Base-by-base conservation (phyloP, 176 grass and related monocot species). In the Neostapfia colusana region DNA sequence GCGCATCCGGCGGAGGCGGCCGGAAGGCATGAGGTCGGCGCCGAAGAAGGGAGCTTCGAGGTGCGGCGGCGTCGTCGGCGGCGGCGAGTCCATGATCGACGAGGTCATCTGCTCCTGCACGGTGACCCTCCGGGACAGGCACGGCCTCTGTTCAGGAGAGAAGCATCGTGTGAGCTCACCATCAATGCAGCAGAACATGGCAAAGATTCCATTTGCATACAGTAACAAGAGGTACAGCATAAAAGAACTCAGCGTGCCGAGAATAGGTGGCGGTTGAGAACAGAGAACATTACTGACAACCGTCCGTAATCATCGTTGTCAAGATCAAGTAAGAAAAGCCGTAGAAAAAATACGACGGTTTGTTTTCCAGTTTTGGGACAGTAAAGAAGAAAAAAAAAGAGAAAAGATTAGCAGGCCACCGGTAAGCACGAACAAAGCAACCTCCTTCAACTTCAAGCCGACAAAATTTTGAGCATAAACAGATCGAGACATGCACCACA, bases 31-130 rank as follows among this genome's bases (percentile, higher is more conserved):
- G 14, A 90, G 67, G 38, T 90, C 91, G 61, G 82, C 76, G 55
- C 82, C 85, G 54, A 88, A 88, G 56, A 88, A 93, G 15, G 88
- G 76, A 8, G n/a, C 49, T 15, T 81, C 79, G 43, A 84, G 55
- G 70, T 35, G 60, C 28, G 64, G 86, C 49, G 77, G 79, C 23
- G 87, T 75, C 40, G 62, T 81, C 45, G 69, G 78, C 26, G 88
- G 80, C 43, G 88, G 85, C 57, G 88, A 90, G 58, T 90, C 88
- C 79, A 88, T 86, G 88, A 90, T 86, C 0, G 91, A 90, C 66
- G 86, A 89, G 42, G 81, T 73, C 31, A 85, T 88, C 88, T 85
- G 84, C 73, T 93, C 91, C 77, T 72, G 91, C 74, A 85, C 82
- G 43, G 81, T 76, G 69, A 79, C 70, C 82, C 91, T 87, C 69